Evolutionary conservation across 2,329 filamentous ascomycete genomes (phyloP).

Genomic region (Aspergillus versicolor): DNA sequence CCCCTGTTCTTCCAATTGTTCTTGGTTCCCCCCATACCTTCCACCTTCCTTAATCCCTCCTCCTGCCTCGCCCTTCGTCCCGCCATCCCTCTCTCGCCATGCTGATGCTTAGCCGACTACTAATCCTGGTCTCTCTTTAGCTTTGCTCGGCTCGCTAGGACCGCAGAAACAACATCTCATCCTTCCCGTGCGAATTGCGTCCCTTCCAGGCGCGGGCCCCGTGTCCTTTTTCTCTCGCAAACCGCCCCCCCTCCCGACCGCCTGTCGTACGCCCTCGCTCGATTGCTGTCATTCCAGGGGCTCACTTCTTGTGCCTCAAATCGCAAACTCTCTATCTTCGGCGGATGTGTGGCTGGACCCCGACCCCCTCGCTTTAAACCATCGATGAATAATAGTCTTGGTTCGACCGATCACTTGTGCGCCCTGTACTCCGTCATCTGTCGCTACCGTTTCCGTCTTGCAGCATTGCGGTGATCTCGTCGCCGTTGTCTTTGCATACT

Average conservation of each 20-base stretch:
- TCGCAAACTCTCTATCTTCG: constrained; percentile 6
- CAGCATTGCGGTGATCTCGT: background rate
- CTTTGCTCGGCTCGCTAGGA: constrained; percentile 9
- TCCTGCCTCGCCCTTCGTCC: background rate
- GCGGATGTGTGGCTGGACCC: constrained; percentile 13
- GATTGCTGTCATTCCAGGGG: constrained; percentile 3
- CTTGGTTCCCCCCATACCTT: constrained; percentile 2
- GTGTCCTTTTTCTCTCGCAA: constrained; percentile 15
- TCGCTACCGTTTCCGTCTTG: background rate
- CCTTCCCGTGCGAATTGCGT: constrained; percentile 11
- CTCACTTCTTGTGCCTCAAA: constrained; percentile 7
- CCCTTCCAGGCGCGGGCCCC: constrained; percentile 13
- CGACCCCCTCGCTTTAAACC: constrained; percentile 11
- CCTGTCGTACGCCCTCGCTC: constrained; percentile 7
- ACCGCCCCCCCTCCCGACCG: constrained; percentile 1
- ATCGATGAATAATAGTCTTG: constrained; percentile 13
- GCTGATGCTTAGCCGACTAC: constrained; percentile 10
- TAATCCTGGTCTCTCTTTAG: constrained; percentile 13
- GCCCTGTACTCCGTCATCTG: background rate
- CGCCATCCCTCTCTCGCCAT: constrained; percentile 7
- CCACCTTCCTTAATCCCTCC: background rate
- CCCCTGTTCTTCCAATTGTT: constrained; percentile 10
- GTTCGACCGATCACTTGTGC: constrained; percentile 11
- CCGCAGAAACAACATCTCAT: background rate
- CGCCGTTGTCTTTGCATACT: background rate